Base-by-base conservation (phyloP, 371 early-diverging fungal species). In the Rhizopus arrhizus region DNA sequence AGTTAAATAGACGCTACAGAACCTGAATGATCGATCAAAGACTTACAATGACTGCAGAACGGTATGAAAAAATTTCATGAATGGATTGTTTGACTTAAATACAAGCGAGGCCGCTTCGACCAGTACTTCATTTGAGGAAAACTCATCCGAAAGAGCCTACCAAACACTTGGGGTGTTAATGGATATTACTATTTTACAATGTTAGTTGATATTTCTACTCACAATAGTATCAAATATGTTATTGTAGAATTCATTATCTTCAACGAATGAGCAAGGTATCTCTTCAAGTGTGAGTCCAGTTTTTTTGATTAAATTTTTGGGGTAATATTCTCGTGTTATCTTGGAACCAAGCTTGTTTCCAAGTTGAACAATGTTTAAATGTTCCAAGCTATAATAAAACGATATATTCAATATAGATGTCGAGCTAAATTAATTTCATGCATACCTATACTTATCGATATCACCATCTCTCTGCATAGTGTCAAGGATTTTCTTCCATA, bases 81-180 rank as follows among this genome's bases (percentile, higher is more conserved):
- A 55, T 48, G 55, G 41, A 47, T 61, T 55, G 48, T 49, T 53
- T 61, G 61, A 61, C 34, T 61, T 61, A 54, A 61, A 40, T 48
- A 48, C 61, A 48, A 46, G 49, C 41, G 49, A 61, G 41, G 54
- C 48, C 38, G 41, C 55, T 61, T 61, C 61, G 49, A 49, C 41
- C 42, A 61, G 61, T 54, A 61, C 54, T 49, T 61, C 55, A 61
- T 54, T 61, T 49, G 61, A 61, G 49, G 55, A 61, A 48, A 48
- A 55, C 42, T 61, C 55, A 54, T 61, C 47, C 36, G 55, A 53
- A 54, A 61, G 54, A 54, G 61, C 49, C 61, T 61, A 43, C 59
- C 59, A 52, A 59, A 51, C 42, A 59, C 43, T 51, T 59, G 43
- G 52, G 52, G 52, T 52, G 59, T 59, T 43, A 52, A 59, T 41